Conservation (phyloP, 2,329 filamentous ascomycete genomes). For the Stachybotrys chlorohalonatus region DNA sequence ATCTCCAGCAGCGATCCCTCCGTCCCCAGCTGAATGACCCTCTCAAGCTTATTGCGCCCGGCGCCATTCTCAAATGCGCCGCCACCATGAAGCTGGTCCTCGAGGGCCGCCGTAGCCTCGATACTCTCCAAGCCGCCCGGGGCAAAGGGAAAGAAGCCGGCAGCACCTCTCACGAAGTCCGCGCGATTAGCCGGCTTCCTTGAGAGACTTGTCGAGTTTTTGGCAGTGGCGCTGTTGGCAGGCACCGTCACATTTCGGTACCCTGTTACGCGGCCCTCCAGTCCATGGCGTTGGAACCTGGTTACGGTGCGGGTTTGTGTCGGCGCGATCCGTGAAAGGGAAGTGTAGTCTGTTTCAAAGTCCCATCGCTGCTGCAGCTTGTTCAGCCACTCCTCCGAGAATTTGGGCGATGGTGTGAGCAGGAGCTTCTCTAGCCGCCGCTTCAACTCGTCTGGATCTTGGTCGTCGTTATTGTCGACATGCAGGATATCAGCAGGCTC, state of each 20-base stretch:
- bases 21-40: slow-evolving; percentile 72
- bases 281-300: slow-evolving; percentile 80
- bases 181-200: slow-evolving; percentile 79
- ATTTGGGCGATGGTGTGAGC: slow-evolving; percentile 67
- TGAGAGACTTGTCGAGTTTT: slow-evolving; percentile 84
- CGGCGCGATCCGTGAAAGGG: slow-evolving; percentile 77
- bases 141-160: slow-evolving; percentile 89
- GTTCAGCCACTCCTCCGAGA: slow-evolving; percentile 82
- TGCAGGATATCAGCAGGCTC: slow-evolving; percentile 6
- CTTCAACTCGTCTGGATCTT: slow-evolving; percentile 56
- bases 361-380: slow-evolving; percentile 86
- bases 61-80: slow-evolving; percentile 30
- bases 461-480: slow-evolving; percentile 5
- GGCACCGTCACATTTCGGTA: slow-evolving; percentile 93
- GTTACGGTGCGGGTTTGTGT: slow-evolving; percentile 94
- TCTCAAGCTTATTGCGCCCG: slow-evolving; percentile 57
- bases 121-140: slow-evolving; percentile 84
- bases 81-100: slow-evolving; percentile 60
- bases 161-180: slow-evolving; percentile 86
- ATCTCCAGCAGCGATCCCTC: slow-evolving; percentile 72
- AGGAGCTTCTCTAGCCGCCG: slow-evolving; percentile 66
- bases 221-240: slow-evolving; percentile 80
- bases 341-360: slow-evolving; percentile 66
- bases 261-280: slow-evolving; percentile 86
- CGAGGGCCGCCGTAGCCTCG: slow-evolving; percentile 74